A percentile compares a stretch with the other conserved stretches of the same genome.
Evolutionary conservation across 1,284 basidiomycete genomes (phyloP).

Genomic region (Cronartium quercuum): DNA sequence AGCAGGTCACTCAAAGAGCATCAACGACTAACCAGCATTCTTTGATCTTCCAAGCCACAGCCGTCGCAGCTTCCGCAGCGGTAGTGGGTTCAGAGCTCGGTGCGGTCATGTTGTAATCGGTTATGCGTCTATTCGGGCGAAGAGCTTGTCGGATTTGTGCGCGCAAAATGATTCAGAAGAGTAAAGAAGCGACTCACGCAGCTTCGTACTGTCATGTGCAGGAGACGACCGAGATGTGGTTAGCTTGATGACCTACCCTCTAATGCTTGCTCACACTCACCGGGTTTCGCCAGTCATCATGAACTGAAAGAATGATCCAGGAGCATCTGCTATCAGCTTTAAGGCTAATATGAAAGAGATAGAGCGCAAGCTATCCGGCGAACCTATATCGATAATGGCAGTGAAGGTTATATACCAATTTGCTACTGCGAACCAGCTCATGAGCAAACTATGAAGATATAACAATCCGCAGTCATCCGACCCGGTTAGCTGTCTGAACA

Average conservation of each 20-base stretch:
- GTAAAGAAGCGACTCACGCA: constrained; percentile 12
- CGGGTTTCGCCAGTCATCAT: constrained; percentile 36
- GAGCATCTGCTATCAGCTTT: neutral
- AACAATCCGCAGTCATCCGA: too few species aligned
- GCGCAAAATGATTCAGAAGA: neutral
- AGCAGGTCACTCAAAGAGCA: neutral
- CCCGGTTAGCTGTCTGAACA: too few species aligned
- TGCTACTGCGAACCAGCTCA: constrained; percentile 49
- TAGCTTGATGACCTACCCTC: neutral
- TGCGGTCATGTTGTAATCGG: constrained; percentile 16
- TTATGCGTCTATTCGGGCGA: neutral
- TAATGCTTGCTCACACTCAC: neutral
- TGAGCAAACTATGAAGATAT: constrained; percentile 46
- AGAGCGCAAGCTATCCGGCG: neutral
- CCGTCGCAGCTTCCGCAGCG: constrained; percentile 6
- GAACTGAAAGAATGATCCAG: constrained; percentile 5
- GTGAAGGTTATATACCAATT: constrained; percentile 38
- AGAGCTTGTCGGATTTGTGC: neutral
- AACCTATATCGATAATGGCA: constrained; percentile 38
- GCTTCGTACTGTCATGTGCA: constrained; percentile 14
- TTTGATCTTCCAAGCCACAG: constrained; percentile 30
- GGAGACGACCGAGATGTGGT: neutral
- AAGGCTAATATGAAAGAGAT: too few species aligned
- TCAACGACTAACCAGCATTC: constrained; percentile 31
- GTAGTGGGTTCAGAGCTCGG: constrained; percentile 17